Percentiles rank a stretch among this genome's conserved stretches.
Conservation (phyloP, 139 green algal species). For the Coelastrella sp. region DNA sequence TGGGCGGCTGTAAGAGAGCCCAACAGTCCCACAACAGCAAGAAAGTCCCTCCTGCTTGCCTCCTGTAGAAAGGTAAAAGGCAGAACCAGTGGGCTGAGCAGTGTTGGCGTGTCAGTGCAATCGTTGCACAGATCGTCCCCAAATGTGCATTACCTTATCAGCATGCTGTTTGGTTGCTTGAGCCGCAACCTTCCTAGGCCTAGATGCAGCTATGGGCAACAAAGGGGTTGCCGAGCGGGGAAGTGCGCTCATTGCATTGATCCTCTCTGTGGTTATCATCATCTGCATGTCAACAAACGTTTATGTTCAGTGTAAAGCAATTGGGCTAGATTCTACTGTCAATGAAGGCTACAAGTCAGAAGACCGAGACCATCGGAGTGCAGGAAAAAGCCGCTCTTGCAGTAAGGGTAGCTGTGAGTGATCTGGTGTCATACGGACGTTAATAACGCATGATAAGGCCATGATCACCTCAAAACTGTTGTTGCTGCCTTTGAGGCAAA, state of each 20-base stretch:
- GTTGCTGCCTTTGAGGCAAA: background rate
- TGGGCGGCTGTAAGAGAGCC: background rate
- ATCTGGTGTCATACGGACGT: no score
- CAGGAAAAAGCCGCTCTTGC: no score
- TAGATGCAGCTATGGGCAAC: background rate
- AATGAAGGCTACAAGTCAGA: no score
- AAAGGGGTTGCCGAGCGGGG: background rate
- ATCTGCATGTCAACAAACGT: background rate
- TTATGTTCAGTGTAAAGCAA: no score
- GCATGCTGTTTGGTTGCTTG: background rate
- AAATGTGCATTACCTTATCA: background rate
- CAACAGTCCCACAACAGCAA: constrained; percentile 10
- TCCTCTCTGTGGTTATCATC: constrained; percentile 1
- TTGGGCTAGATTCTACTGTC: no score
- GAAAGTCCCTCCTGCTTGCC: background rate
- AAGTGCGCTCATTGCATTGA: constrained; percentile 8
- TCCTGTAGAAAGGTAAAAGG: background rate
- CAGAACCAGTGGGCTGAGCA: no score
- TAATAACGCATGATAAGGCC: no score
- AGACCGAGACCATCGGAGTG: no score
- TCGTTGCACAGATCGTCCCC: background rate
- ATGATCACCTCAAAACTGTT: no score
- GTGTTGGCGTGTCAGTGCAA: no score
- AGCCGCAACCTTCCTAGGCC: background rate
- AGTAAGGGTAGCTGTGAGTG: no score